These are phyloP conservation scores for Kitagawia praeruptora DNA, from an alignment of 129 eudicot genomes.

Conservation along the genomic window DNA sequence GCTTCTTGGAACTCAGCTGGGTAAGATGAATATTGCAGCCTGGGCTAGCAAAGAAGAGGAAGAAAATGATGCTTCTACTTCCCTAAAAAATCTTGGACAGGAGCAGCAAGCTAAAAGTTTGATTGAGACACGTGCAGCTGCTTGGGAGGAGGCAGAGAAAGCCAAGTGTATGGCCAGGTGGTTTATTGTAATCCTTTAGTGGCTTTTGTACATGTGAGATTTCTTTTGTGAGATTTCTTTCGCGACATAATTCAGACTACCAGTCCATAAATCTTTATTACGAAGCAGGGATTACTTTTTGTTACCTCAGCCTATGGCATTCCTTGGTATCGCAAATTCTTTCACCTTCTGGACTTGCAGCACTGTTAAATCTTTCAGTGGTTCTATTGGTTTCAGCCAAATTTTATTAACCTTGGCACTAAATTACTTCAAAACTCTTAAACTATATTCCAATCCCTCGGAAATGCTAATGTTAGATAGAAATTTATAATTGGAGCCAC, in stretches of 20 bases:
- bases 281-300: neutral
- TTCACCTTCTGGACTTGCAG: neutral
- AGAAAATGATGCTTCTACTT: slow-evolving; percentile 34
- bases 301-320: neutral
- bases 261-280: neutral
- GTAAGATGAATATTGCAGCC: slow-evolving; percentile 78
- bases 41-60: slow-evolving; percentile 94
- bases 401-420: neutral
- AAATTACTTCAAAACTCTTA: neutral
- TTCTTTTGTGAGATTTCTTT: neutral
- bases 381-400: neutral
- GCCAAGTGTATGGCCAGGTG: slow-evolving; percentile 93
- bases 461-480: neutral
- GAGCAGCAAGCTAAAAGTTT: slow-evolving; percentile 25
- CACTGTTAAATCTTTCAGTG: neutral
- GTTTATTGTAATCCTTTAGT: neutral
- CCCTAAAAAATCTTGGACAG: slow-evolving; percentile 22
- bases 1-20: slow-evolving; percentile 84
- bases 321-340: neutral
- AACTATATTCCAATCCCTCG: neutral
- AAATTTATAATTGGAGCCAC: neutral
- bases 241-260: neutral
- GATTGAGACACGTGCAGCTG: slow-evolving; percentile 70
- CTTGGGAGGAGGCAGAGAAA: slow-evolving; percentile 96
- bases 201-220: neutral